Base-by-base conservation (phyloP, 139 green algal genomes). In the Dunaliella sp. region DNA sequence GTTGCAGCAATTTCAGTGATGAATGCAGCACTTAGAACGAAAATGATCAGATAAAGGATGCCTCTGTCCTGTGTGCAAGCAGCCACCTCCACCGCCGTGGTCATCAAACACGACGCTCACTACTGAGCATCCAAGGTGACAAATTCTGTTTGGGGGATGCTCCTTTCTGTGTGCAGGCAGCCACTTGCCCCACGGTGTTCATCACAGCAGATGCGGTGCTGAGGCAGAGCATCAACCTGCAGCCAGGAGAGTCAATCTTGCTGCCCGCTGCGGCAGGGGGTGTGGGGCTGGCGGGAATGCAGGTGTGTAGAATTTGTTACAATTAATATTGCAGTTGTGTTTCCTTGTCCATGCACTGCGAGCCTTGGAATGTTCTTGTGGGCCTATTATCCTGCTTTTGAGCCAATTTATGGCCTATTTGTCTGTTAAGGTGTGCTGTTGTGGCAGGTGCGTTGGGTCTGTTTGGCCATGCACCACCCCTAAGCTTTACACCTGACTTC, bases 111-210 rank as follows among this genome's bases (percentile, higher is more conserved):
- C n/a, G n/a, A n/a, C n/a, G n/a, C n/a, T n/a, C n/a, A n/a, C n/a
- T n/a, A n/a, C n/a, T n/a, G n/a, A n/a, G n/a, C n/a, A n/a, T n/a
- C n/a, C n/a, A n/a, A n/a, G n/a, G n/a, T n/a, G n/a, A n/a, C n/a
- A n/a, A n/a, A n/a, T n/a, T n/a, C n/a, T n/a, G n/a, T n/a, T n/a
- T n/a, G n/a, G n/a, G n/a, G n/a, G n/a, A n/a, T n/a, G n/a, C n/a
- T n/a, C n/a, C n/a, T n/a, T n/a, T n/a, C 34, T 95, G 94, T 86
- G 94, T 96, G 87, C 86, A 91, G 76, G 95, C 94, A 3, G 90
- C 95, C 35, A 96, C 93, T 25, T 89, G 88, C 1, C 95, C 95
- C 38, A 98, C 95, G 0, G 94, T 97, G 32, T 97, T 95, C 86
- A 93, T 96, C 81, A 98, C 95, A 21, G 93, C 93, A 0, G 91